Conservation (phyloP, 371 early-diverging fungal species). For the Actinomortierella ambigua region DNA sequence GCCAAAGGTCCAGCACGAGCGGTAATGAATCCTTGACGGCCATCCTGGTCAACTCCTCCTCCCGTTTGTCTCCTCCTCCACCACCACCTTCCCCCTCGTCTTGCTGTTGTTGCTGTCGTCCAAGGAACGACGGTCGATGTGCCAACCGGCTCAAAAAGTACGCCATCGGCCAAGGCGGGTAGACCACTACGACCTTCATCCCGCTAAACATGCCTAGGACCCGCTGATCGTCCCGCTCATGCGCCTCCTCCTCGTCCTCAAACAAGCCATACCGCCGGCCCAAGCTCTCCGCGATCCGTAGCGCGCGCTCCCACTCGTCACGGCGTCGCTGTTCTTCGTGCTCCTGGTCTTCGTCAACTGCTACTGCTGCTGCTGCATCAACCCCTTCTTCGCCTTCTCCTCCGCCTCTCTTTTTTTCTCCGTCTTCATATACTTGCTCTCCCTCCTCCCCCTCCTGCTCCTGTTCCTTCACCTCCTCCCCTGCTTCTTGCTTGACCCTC, state of each 20-base stretch:
- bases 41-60: slow-evolving; percentile 6
- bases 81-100: slow-evolving; percentile 3
- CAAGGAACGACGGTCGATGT: too few species aligned
- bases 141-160: slow-evolving; percentile 6
- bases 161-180: slow-evolving; percentile 28
- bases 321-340: not conserved
- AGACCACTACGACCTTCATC: slow-evolving; percentile 23
- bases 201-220: slow-evolving; percentile 36
- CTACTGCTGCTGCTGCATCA: too few species aligned
- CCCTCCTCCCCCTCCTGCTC: not conserved
- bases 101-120: not conserved
- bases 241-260: slow-evolving; percentile 26
- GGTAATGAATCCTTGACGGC: too few species aligned
- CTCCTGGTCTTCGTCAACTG: slow-evolving; percentile 11
- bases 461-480: not conserved
- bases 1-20: too few species aligned
- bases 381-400: too few species aligned
- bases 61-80: slow-evolving; percentile 8
- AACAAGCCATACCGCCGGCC: slow-evolving; percentile 29
- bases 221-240: slow-evolving; percentile 8
- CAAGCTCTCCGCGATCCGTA: slow-evolving; percentile 14
- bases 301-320: slow-evolving; percentile 17
- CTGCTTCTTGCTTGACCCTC: not conserved
- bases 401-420: not conserved
- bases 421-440: not conserved